phyloP scores from a whole-genome alignment of 306 rosid species.

The Quercus aquifolioides region DNA sequence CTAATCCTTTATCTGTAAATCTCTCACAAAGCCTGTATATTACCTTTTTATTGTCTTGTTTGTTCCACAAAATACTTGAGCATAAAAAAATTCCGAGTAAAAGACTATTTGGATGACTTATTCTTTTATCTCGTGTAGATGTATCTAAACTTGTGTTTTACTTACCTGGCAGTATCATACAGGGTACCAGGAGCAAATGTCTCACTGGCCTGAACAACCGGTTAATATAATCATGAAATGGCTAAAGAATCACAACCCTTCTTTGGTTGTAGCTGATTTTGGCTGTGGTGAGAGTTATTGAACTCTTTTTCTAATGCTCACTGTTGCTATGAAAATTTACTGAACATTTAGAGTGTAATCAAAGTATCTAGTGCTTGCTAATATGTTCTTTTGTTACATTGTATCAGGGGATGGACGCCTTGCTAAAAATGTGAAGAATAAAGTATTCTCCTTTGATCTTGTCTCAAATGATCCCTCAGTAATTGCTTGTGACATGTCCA shows the following conservation, averaged over 20 bases:
- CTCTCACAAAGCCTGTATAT: background rate
- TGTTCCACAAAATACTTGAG: background rate
- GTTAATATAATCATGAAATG: slow-evolving; percentile 76
- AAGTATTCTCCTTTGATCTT: slow-evolving; percentile 88
- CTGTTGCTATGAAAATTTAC: background rate
- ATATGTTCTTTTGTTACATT: slow-evolving; percentile 5
- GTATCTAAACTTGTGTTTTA: slow-evolving; percentile 19
- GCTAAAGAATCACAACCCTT: slow-evolving; percentile 68
- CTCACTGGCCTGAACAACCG: slow-evolving; percentile 89
- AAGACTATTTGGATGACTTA: background rate
- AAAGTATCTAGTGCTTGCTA: background rate
- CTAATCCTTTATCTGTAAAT: background rate
- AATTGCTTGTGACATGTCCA: slow-evolving; percentile 88
- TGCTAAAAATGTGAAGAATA: slow-evolving; percentile 71
- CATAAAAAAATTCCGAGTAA: background rate
- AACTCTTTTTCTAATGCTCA: background rate
- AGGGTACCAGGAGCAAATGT: slow-evolving; percentile 92
- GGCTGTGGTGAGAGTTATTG: slow-evolving; percentile 74
- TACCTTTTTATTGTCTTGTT: background rate
- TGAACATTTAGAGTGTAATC: background rate
- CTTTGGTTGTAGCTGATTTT: slow-evolving; percentile 86
- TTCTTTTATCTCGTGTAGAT: slow-evolving; percentile 2
- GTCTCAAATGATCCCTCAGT: slow-evolving; percentile 77
- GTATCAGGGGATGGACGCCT: slow-evolving; percentile 85
- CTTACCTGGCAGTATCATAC: slow-evolving; percentile 77